These are phyloP conservation scores for Aspergillus niger DNA, from an alignment of 2,329 filamentous ascomycete species.

Conservation along the genomic window DNA sequence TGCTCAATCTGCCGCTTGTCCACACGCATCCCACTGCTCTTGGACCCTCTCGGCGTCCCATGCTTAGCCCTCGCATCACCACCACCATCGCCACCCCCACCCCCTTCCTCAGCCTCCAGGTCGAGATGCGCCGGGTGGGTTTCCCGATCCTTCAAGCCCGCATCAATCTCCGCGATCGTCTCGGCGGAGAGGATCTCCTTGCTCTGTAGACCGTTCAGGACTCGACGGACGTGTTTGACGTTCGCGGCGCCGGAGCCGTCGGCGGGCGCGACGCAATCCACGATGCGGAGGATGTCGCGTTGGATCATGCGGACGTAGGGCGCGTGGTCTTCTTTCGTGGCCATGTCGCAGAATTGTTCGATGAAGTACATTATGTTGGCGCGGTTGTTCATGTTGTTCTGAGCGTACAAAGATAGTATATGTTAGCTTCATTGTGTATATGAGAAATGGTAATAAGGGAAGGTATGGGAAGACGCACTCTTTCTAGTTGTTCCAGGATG, in stretches of 20 bases:
- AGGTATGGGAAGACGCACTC: constrained; percentile 51
- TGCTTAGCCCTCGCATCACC: constrained; percentile 27
- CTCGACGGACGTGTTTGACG: constrained; percentile 85
- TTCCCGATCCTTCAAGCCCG: constrained; percentile 78
- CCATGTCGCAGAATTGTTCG: constrained; percentile 88
- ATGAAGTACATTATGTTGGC: constrained; percentile 99
- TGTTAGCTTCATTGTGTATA: neutral
- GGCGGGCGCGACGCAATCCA: constrained; percentile 86
- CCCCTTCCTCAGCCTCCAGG: constrained; percentile 27
- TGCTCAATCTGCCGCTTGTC: constrained; percentile 93
- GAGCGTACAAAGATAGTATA: neutral
- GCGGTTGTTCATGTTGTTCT: constrained; percentile 94
- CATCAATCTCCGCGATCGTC: constrained; percentile 77
- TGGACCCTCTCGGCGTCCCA: constrained; percentile 31
- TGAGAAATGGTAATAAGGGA: neutral
- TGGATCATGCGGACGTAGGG: constrained; percentile 95
- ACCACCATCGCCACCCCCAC: constrained; percentile 22
- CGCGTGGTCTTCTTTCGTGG: constrained; percentile 71
- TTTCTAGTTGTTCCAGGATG: constrained; percentile 92
- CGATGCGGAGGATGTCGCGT: constrained; percentile 84
- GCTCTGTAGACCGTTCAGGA: constrained; percentile 68
- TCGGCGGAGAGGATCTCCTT: constrained; percentile 74
- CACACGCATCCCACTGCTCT: constrained; percentile 53
- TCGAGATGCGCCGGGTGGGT: constrained; percentile 61
- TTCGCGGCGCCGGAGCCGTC: constrained; percentile 89